Conservation (phyloP, 1,284 basidiomycete genomes). For the Macrocystidia cucumis region DNA sequence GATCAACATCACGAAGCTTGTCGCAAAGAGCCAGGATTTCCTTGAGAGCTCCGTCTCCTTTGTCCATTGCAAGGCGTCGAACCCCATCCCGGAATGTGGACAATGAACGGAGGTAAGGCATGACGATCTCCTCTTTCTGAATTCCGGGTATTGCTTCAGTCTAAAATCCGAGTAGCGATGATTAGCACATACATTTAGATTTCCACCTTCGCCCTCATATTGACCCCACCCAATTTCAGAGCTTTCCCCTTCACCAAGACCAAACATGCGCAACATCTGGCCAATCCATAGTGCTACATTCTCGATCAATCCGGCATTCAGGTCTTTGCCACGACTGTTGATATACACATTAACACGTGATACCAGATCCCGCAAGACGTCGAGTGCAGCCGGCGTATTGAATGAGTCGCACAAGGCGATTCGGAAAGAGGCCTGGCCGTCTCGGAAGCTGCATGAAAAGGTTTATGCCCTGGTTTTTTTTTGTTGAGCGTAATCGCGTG, state of each 20-base stretch:
- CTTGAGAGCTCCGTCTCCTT: constrained; percentile 56
- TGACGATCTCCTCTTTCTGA: constrained; percentile 78
- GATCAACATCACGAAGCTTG: constrained; percentile 82
- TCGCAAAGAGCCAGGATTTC: constrained; percentile 85
- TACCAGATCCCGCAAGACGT: constrained; percentile 76
- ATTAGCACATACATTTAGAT: constrained; percentile 42
- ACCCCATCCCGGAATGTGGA: constrained; percentile 92
- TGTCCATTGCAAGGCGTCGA: constrained; percentile 74
- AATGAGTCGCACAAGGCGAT: constrained; percentile 95
- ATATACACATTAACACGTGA: constrained; percentile 91
- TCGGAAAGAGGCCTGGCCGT: constrained; percentile 77
- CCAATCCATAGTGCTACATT: constrained; percentile 82
- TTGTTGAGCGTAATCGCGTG: constrained; percentile 3
- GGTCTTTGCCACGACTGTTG: constrained; percentile 45
- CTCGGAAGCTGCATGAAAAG: constrained; percentile 48
- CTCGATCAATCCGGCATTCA: constrained; percentile 70
- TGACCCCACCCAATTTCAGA: constrained; percentile 70
- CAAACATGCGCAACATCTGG: constrained; percentile 91
- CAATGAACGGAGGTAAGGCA: constrained; percentile 85
- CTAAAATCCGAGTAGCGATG: constrained; percentile 7
- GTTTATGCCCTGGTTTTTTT: not conserved
- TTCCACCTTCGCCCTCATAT: constrained; percentile 35
- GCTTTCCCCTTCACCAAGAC: constrained; percentile 78
- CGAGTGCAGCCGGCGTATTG: constrained; percentile 86
- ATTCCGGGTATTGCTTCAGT: constrained; percentile 9